phyloP scores from a whole-genome alignment of 208 protist species.

The Trichomonas vaginalis region DNA sequence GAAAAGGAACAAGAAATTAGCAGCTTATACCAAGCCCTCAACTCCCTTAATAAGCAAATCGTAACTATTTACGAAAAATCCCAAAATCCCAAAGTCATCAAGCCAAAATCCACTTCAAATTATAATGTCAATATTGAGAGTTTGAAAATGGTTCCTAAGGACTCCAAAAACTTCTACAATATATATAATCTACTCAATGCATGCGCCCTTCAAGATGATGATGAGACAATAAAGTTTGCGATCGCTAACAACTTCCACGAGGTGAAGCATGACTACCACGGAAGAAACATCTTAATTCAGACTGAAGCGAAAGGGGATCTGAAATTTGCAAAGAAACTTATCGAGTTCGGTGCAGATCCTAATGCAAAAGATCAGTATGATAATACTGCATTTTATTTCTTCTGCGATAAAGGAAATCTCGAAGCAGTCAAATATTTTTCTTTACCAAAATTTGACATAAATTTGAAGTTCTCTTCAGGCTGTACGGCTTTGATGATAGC shows the following conservation, averaged over 20 bases:
- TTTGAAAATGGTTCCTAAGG: not conserved
- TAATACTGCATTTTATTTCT: not conserved
- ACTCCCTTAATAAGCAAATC: not conserved
- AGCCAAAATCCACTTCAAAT: not conserved
- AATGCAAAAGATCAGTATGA: not conserved
- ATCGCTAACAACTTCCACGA: not conserved
- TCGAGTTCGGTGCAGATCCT: not conserved
- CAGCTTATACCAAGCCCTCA: not conserved
- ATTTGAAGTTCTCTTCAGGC: not conserved
- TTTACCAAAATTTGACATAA: not conserved
- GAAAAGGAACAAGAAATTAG: not conserved
- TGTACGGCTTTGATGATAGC: not conserved
- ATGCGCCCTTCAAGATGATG: not conserved
- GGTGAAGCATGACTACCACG: not conserved
- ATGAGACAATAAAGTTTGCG: not conserved
- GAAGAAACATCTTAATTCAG: not conserved
- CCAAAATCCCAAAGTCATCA: not conserved
- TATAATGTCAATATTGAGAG: not conserved
- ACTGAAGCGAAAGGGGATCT: not conserved
- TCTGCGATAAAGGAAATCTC: not conserved
- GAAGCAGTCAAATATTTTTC: not conserved
- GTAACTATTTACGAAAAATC: not conserved
- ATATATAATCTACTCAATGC: not conserved
- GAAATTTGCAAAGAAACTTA: not conserved
- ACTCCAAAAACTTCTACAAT: not conserved